phyloP scores from a whole-genome alignment of 257 asterid species.

The Echium plantagineum region DNA sequence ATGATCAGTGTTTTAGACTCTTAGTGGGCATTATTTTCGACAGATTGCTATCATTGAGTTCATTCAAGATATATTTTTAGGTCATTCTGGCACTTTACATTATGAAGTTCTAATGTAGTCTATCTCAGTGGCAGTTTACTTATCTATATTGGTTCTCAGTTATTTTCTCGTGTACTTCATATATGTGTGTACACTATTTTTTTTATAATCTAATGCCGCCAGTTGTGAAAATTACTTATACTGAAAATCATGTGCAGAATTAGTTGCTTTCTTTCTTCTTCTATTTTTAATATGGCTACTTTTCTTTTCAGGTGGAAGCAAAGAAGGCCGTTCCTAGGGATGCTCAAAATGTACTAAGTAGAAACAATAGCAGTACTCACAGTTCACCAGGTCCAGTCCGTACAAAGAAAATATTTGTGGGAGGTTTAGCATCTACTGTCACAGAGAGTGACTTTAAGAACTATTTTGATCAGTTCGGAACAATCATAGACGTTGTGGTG shows the following conservation, averaged over 20 bases:
- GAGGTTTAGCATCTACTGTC: constrained; percentile 62
- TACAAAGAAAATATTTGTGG: constrained; percentile 60
- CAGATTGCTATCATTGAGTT: not conserved
- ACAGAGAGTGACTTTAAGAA: constrained; percentile 53
- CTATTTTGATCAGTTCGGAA: constrained; percentile 59
- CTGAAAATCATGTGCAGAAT: not conserved
- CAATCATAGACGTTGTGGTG: constrained; percentile 59
- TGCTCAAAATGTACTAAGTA: not conserved
- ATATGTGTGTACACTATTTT: not conserved
- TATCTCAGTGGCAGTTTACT: not conserved
- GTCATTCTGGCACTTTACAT: not conserved
- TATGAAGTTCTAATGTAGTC: not conserved
- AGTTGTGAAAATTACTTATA: not conserved
- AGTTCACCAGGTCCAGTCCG: constrained; percentile 43
- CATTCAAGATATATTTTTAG: not conserved
- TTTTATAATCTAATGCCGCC: not conserved
- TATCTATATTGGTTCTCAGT: not conserved
- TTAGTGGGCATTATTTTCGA: not conserved
- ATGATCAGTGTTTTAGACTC: not conserved
- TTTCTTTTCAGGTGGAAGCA: constrained; percentile 2
- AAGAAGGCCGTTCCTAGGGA: constrained; percentile 2
- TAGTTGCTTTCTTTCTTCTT: not conserved
- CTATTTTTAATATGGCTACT: not conserved
- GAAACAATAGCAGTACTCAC: not conserved
- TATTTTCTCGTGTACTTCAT: not conserved